phyloP scores from a whole-genome alignment of 139 green algal species.

The Astrephomene gubernaculifera region DNA sequence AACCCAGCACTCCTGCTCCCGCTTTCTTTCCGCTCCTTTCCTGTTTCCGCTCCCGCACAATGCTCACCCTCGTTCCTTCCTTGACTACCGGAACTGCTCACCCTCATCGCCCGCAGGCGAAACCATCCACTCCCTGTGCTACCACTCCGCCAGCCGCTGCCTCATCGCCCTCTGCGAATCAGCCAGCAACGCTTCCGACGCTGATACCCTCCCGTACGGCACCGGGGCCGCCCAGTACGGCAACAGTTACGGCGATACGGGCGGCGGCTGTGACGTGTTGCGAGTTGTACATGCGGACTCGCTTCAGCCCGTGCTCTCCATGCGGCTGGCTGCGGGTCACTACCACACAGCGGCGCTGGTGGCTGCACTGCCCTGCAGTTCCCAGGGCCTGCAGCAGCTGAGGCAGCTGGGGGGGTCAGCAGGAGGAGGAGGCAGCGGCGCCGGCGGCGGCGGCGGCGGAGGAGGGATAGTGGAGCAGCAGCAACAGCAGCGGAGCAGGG shows the following conservation, averaged over 20 bases:
- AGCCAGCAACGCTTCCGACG: no score
- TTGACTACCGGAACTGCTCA: not conserved
- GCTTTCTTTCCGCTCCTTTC: no score
- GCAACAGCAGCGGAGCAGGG: no score
- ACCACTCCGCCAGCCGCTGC: conserved; percentile 46
- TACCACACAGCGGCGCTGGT: conserved; percentile 20
- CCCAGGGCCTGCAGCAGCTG: not conserved
- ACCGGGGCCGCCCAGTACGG: not conserved
- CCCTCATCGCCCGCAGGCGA: conserved; percentile 32
- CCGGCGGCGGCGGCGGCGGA: not conserved
- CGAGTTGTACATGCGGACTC: conserved; percentile 49
- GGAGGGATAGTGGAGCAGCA: no score
- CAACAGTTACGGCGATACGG: not conserved
- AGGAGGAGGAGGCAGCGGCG: not conserved
- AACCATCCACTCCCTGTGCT: conserved; percentile 39
- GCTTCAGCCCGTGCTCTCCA: conserved; percentile 25
- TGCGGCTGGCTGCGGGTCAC: conserved; percentile 34
- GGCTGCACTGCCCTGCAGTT: conserved; percentile 34
- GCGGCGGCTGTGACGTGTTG: conserved; percentile 24
- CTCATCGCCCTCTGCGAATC: conserved; percentile 39
- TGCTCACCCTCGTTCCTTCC: no score
- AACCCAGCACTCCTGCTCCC: no score
- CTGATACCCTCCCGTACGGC: not conserved
- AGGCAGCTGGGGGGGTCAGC: not conserved
- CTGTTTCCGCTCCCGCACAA: no score